phyloP scores from a whole-genome alignment of 345 rosid species.

The Bretschneidera sinensis region DNA sequence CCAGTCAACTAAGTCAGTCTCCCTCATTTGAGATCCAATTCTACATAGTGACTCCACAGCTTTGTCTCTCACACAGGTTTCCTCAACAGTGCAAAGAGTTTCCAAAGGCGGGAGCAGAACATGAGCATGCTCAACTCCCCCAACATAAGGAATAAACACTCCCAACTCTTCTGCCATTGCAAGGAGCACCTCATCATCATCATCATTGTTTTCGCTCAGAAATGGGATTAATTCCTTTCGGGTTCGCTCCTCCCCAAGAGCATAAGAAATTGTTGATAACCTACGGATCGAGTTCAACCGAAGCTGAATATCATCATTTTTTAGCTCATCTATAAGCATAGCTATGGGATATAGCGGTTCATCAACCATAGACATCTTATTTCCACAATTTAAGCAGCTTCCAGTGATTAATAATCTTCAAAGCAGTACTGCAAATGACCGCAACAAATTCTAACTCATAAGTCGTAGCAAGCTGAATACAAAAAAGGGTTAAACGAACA shows the following conservation, averaged over 20 bases:
- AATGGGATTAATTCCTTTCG: constrained; percentile 79
- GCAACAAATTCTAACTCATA: not conserved
- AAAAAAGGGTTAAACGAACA: not conserved
- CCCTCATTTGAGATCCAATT: constrained; percentile 85
- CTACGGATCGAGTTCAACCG: constrained; percentile 76
- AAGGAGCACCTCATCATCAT: constrained; percentile 79
- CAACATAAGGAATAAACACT: constrained; percentile 80
- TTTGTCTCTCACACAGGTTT: constrained; percentile 82
- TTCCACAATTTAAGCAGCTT: constrained; percentile 7
- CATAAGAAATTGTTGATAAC: constrained; percentile 80
- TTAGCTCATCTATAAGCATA: constrained; percentile 72
- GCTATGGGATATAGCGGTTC: constrained; percentile 85
- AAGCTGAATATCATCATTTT: constrained; percentile 86
- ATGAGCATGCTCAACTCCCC: constrained; percentile 74
- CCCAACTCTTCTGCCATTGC: constrained; percentile 88
- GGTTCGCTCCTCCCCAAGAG: constrained; percentile 83
- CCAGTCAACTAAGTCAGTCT: constrained; percentile 65
- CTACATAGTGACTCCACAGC: constrained; percentile 76
- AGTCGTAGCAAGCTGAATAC: not conserved
- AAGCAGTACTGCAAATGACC: constrained; percentile 10
- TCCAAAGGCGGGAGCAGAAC: constrained; percentile 70
- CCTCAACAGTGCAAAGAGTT: constrained; percentile 71
- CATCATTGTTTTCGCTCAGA: constrained; percentile 77
- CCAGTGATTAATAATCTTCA: constrained; percentile 11
- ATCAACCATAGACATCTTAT: constrained; percentile 54